These are phyloP conservation scores for Globisporangium paddicum DNA, from an alignment of 352 stramenopile species.

Conservation along the genomic window DNA sequence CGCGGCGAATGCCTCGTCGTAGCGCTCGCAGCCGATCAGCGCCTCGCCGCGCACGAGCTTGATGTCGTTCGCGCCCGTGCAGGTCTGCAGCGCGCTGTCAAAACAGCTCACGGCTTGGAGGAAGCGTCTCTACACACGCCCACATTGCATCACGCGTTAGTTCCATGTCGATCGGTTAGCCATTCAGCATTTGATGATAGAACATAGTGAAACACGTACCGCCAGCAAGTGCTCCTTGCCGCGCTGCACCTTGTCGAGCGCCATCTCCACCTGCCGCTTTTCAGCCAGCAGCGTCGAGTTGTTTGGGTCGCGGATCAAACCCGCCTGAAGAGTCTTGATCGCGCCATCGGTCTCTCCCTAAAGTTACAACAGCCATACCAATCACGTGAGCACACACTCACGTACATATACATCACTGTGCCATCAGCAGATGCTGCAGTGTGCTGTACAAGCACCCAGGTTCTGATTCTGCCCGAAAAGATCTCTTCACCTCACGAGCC, in stretches of 20 bases:
- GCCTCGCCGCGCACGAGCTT: constrained; percentile 68
- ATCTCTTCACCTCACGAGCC: neutral
- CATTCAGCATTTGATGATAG: neutral
- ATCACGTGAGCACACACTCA: neutral
- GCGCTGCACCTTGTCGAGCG: constrained; percentile 72
- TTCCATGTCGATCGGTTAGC: neutral
- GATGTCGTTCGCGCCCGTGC: constrained; percentile 59
- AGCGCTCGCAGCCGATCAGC: constrained; percentile 73
- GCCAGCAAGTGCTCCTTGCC: constrained; percentile 65
- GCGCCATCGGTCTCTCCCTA: constrained; percentile 67
- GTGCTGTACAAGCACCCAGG: neutral
- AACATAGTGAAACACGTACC: constrained; percentile 24
- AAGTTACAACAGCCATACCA: neutral
- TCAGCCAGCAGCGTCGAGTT: constrained; percentile 70
- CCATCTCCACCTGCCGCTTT: constrained; percentile 76
- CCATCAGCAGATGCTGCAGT: neutral
- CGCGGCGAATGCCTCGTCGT: constrained; percentile 78
- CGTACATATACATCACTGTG: neutral
- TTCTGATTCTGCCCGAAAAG: neutral
- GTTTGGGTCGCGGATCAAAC: constrained; percentile 72
- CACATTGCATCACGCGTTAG: neutral
- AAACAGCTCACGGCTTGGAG: constrained; percentile 68
- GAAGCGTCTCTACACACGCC: constrained; percentile 38
- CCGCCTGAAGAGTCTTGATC: constrained; percentile 73
- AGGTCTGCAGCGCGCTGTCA: constrained; percentile 66